Conservation (phyloP, 208 protist genomes). For the Trypanosoma cruzi region DNA sequence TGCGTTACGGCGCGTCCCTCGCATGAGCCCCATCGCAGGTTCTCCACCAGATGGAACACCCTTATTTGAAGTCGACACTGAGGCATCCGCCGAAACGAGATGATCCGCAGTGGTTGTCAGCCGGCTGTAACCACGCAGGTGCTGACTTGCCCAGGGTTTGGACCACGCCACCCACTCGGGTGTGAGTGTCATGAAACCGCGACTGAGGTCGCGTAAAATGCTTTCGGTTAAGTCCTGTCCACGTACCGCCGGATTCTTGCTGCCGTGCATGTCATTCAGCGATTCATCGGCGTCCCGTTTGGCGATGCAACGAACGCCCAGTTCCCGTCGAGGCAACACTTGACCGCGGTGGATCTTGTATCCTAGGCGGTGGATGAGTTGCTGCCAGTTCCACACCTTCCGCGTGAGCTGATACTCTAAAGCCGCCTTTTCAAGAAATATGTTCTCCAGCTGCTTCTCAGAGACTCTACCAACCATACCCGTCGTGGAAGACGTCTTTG, state of each 20-base stretch:
- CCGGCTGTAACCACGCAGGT: slow-evolving; percentile 36
- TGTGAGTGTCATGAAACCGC: slow-evolving; percentile 61
- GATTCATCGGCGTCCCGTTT: slow-evolving; percentile 22
- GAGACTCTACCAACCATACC: slow-evolving; percentile 33
- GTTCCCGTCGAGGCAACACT: slow-evolving; percentile 55
- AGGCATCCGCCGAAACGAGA: neutral
- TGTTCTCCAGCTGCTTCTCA: slow-evolving; percentile 33
- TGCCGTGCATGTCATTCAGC: slow-evolving; percentile 7
- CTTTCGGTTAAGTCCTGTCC: slow-evolving; percentile 33
- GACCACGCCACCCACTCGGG: slow-evolving; percentile 84
- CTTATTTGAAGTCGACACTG: neutral
- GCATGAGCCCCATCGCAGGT: slow-evolving; percentile 7
- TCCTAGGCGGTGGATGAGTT: slow-evolving; percentile 81
- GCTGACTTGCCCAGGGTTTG: slow-evolving; percentile 66
- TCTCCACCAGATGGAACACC: slow-evolving; percentile 6
- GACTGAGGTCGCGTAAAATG: slow-evolving; percentile 41
- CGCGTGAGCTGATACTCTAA: slow-evolving; percentile 58
- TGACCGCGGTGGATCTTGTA: slow-evolving; percentile 56
- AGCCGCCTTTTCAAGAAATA: slow-evolving; percentile 50
- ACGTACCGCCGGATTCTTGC: slow-evolving; percentile 9
- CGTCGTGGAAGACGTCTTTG: neutral
- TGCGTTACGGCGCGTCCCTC: slow-evolving; percentile 29
- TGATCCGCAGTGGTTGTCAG: slow-evolving; percentile 11
- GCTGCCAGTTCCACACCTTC: slow-evolving; percentile 81
- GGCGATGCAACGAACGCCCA: slow-evolving; percentile 42